phyloP scores from a whole-genome alignment of 768 basidiomycete species.

The Pisolithus albus region DNA sequence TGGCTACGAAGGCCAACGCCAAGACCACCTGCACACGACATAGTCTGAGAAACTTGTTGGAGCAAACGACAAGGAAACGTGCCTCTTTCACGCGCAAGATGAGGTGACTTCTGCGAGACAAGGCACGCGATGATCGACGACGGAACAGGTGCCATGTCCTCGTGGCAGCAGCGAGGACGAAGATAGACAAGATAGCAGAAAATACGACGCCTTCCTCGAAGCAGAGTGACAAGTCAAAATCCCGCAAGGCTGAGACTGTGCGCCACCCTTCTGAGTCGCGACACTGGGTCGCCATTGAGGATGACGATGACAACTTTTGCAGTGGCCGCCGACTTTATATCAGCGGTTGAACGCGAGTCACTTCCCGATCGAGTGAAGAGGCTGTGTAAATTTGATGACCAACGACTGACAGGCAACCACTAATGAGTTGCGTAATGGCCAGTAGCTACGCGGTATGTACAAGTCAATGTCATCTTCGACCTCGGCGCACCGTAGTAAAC shows the following conservation, averaged over 20 bases:
- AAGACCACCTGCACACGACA: slow-evolving; percentile 38
- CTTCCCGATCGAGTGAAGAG: too few relatives aligned
- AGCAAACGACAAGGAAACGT: slow-evolving; percentile 20
- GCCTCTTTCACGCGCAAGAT: slow-evolving; percentile 64
- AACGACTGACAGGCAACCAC: too few relatives aligned
- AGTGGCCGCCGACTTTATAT: neutral
- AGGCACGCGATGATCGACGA: slow-evolving; percentile 19
- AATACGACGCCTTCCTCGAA: slow-evolving; percentile 71
- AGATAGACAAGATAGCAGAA: slow-evolving; percentile 40
- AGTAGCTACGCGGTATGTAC: too few relatives aligned
- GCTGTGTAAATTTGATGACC: too few relatives aligned
- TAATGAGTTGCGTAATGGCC: too few relatives aligned
- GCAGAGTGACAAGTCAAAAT: slow-evolving; percentile 76
- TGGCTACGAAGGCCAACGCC: slow-evolving; percentile 38
- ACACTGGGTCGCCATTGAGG: slow-evolving; percentile 36
- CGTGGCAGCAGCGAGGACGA: slow-evolving; percentile 38
- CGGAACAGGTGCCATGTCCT: slow-evolving; percentile 29
- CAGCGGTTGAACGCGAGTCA: neutral
- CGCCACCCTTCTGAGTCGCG: slow-evolving; percentile 61
- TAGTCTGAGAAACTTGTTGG: neutral
- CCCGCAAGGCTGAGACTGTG: slow-evolving; percentile 47
- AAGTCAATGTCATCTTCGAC: slow-evolving; percentile 40
- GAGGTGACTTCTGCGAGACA: slow-evolving; percentile 43
- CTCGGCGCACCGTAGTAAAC: slow-evolving; percentile 71
- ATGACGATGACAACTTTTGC: neutral